Conservation (phyloP, 2,329 filamentous ascomycete species). For the Paraphoma chrysanthemicola region DNA sequence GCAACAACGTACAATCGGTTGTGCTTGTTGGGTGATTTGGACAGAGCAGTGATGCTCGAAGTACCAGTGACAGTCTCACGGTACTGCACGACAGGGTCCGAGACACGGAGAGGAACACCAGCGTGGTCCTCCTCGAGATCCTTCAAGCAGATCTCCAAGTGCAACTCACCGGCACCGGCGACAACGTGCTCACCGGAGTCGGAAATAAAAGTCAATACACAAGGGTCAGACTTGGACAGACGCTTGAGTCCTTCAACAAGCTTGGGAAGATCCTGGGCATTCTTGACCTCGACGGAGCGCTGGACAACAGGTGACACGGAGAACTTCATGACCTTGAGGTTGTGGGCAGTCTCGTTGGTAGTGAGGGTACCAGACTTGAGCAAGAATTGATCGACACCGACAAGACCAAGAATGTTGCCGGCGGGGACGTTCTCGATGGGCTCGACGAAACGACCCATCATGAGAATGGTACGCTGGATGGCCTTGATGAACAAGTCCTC, state of each 20-base stretch:
- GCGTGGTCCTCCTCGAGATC: constrained; percentile 99
- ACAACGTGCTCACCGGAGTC: constrained; percentile 98
- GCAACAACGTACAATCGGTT: constrained; percentile 99
- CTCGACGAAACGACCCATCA: constrained; percentile 99
- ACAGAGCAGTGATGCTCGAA: constrained; percentile 95
- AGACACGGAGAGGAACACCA: constrained; percentile 96
- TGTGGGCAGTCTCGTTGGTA: constrained; percentile 96
- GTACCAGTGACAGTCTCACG: constrained; percentile 88
- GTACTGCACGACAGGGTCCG: constrained; percentile 97
- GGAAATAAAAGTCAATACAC: constrained; percentile 87
- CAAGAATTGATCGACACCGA: constrained; percentile 99
- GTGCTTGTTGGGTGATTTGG: constrained; percentile 99
- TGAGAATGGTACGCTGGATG: constrained; percentile 99
- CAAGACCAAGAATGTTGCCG: constrained; percentile 99
- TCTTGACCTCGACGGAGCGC: constrained; percentile 99
- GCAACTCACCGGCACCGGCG: constrained; percentile 98
- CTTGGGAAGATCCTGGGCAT: constrained; percentile 99
- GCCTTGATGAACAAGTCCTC: constrained; percentile 99
- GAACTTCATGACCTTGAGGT: constrained; percentile 99
- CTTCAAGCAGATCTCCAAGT: constrained; percentile 99
- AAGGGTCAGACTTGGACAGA: constrained; percentile 99
- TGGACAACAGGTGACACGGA: constrained; percentile 98
- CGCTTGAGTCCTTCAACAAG: constrained; percentile 99
- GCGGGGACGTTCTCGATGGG: constrained; percentile 98
- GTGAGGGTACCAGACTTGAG: constrained; percentile 99